Conservation (phyloP, 225 moss, liverwort and hornwort genomes). For the Thuidium tamariscinum region DNA sequence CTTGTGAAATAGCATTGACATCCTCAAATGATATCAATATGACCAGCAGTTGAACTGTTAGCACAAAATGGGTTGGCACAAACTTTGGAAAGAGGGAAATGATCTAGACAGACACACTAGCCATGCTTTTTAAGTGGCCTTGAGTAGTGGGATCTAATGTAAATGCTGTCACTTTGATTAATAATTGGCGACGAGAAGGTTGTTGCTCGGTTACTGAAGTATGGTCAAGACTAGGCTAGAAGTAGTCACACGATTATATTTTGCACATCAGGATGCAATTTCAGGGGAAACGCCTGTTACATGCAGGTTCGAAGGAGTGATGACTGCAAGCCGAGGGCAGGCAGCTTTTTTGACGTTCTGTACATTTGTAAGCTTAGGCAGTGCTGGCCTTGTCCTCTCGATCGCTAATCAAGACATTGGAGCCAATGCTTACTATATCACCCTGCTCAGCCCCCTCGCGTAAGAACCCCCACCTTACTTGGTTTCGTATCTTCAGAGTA, state of each 20-base stretch:
- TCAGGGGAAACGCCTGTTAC: constrained; percentile 2
- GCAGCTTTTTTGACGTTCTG: constrained; percentile 95
- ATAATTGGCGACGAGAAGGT: not conserved
- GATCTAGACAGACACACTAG: not conserved
- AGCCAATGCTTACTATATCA: constrained; percentile 73
- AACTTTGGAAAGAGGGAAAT: not conserved
- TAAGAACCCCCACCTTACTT: constrained; percentile 18
- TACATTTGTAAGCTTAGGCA: constrained; percentile 79
- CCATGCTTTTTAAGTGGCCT: not conserved
- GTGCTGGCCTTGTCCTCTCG: constrained; percentile 85
- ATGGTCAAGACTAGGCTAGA: not conserved
- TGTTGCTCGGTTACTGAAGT: not conserved
- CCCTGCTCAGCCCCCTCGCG: constrained; percentile 91
- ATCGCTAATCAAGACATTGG: constrained; percentile 85
- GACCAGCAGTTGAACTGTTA: not conserved
- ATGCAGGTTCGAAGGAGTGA: constrained; percentile 85
- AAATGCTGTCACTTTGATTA: not conserved
- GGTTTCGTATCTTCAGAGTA: not conserved
- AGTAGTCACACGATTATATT: not conserved
- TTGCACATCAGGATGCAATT: not conserved
- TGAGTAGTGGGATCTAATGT: not conserved
- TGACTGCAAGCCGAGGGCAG: constrained; percentile 95
- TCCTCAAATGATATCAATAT: not conserved
- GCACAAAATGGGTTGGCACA: not conserved
- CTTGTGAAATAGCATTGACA: not conserved